These are phyloP conservation scores for Sanghuangporus baumii DNA, from an alignment of 1,284 basidiomycete species.

Conservation along the genomic window DNA sequence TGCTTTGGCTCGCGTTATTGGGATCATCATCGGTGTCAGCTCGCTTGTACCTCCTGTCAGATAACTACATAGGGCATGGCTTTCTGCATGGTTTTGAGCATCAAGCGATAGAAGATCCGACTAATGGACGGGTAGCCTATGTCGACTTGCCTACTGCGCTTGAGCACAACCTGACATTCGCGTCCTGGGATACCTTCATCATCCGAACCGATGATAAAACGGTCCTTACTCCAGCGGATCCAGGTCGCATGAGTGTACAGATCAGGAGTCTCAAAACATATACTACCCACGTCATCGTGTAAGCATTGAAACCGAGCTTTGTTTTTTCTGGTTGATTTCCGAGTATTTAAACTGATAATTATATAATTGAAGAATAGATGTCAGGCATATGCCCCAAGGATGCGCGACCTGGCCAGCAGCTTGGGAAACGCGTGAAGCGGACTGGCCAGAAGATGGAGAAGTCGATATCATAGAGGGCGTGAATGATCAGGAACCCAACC, in stretches of 20 bases:
- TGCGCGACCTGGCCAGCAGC: slow-evolving; percentile 52
- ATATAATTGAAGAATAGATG: slow-evolving; percentile 26
- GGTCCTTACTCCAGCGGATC: slow-evolving; percentile 25
- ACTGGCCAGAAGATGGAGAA: slow-evolving; percentile 29
- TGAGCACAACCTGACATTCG: slow-evolving; percentile 40
- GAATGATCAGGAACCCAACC: slow-evolving; percentile 31
- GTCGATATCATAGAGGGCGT: slow-evolving; percentile 36
- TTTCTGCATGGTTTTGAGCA: slow-evolving; percentile 40
- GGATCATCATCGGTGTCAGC: not conserved
- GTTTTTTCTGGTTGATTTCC: not conserved
- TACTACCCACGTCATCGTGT: slow-evolving; percentile 29
- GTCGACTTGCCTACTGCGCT: slow-evolving; percentile 41
- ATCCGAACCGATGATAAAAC: slow-evolving; percentile 31
- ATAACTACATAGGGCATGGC: slow-evolving; percentile 33
- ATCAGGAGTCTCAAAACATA: slow-evolving; percentile 28
- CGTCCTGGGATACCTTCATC: slow-evolving; percentile 39
- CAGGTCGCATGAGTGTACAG: slow-evolving; percentile 32
- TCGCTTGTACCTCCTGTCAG: slow-evolving; percentile 30
- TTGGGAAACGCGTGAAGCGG: slow-evolving; percentile 31
- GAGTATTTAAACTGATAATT: not conserved
- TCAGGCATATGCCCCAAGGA: slow-evolving; percentile 50
- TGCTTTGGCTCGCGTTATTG: not conserved
- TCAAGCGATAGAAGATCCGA: slow-evolving; percentile 41
- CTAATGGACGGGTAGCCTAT: slow-evolving; percentile 48
- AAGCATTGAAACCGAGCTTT: not conserved